Evolutionary conservation across 306 rosid genomes (phyloP).

Genomic region (Gillenia trifoliata): DNA sequence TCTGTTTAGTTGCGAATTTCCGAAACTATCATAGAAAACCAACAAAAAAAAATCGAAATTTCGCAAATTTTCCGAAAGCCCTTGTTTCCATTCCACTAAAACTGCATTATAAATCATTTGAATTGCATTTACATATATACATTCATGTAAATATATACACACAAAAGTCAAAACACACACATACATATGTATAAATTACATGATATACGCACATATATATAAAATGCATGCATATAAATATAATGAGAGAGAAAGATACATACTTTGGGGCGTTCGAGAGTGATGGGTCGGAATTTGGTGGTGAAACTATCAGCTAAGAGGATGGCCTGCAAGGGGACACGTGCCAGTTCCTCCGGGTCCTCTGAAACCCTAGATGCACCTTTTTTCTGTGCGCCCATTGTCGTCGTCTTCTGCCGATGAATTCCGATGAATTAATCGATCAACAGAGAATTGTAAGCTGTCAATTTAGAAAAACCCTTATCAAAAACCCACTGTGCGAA

Average conservation of each 20-base stretch:
- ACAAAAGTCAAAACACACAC: not conserved
- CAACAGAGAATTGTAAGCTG: not conserved
- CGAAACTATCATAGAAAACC: not conserved
- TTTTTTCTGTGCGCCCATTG: slow-evolving; percentile 79
- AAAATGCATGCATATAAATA: not conserved
- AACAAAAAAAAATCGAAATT: not conserved
- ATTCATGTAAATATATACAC: not conserved
- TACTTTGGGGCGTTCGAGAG: slow-evolving; percentile 97
- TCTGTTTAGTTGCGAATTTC: not conserved
- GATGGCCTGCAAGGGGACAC: slow-evolving; percentile 78
- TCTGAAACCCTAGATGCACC: slow-evolving; percentile 64
- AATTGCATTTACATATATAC: not conserved
- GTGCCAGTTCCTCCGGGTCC: slow-evolving; percentile 72
- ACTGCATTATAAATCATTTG: not conserved
- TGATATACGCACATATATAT: no score
- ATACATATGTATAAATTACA: not conserved
- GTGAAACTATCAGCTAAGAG: slow-evolving; percentile 89
- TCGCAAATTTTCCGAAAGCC: not conserved
- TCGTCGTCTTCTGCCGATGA: slow-evolving; percentile 2
- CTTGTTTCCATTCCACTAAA: not conserved
- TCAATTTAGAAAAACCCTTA: slow-evolving; percentile 22
- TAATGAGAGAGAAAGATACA: not conserved
- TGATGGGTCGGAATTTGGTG: slow-evolving; percentile 91
- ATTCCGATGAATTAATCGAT: not conserved
- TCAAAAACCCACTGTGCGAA: not conserved